Conservation (phyloP, 1,139 yeast genomes). For the Suhomyces ambrosiae region DNA sequence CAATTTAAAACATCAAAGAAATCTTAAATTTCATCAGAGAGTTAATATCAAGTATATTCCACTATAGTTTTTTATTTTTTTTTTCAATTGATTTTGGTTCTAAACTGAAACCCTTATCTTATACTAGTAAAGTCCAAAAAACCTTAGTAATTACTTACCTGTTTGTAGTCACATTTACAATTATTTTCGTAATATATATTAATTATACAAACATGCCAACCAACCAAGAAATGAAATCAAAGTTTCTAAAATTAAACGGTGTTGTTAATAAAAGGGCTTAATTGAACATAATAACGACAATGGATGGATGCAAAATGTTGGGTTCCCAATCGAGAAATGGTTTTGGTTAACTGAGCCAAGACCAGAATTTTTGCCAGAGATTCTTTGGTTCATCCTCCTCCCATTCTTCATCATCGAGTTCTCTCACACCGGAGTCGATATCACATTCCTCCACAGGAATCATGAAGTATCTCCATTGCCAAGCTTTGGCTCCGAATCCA, state of each 20-base stretch:
- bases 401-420: slow-evolving; percentile 54
- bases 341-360: slow-evolving; percentile 16
- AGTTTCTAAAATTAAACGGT: background rate
- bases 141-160: too few species aligned
- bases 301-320: too few species aligned
- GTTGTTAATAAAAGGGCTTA: background rate
- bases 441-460: slow-evolving; percentile 57
- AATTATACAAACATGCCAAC: slow-evolving; percentile 1
- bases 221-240: slow-evolving; percentile 1
- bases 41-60: too few species aligned
- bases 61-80: too few species aligned
- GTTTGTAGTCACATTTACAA: too few species aligned
- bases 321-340: too few species aligned
- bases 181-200: background rate
- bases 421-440: slow-evolving; percentile 62
- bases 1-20: too few species aligned
- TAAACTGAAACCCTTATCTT: too few species aligned
- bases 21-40: too few species aligned
- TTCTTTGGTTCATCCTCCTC: slow-evolving; percentile 50
- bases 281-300: background rate
- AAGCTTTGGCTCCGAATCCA: slow-evolving; percentile 38
- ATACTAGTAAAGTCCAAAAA: too few species aligned
- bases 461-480: slow-evolving; percentile 36
- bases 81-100: too few species aligned
- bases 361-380: slow-evolving; percentile 60